Percentiles rank a stretch among this genome's conserved stretches.
Conservation (phyloP, 2,329 filamentous ascomycete species). For the Cryphonectria nitschkei region DNA sequence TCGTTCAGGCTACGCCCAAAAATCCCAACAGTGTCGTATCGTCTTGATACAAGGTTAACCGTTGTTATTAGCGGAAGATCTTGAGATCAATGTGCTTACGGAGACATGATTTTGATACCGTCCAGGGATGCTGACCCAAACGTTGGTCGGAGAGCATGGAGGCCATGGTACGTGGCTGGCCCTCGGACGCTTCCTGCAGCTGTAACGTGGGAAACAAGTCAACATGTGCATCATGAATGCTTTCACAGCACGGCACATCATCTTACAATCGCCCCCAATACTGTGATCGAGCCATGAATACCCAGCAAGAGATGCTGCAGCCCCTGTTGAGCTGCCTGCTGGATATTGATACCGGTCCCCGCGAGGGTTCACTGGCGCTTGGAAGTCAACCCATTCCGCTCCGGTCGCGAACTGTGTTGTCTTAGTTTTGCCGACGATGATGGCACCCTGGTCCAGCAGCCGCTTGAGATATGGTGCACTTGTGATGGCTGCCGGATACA, state of each 20-base stretch:
- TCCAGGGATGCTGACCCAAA: slow-evolving; percentile 21
- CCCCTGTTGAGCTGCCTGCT: slow-evolving; percentile 31
- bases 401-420: slow-evolving; percentile 46
- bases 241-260: slow-evolving; percentile 35
- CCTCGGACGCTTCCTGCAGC: slow-evolving; percentile 21
- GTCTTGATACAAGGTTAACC: slow-evolving; percentile 15
- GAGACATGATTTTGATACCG: slow-evolving; percentile 17
- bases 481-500: slow-evolving; percentile 50
- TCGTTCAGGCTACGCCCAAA: slow-evolving; percentile 20
- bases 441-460: slow-evolving; percentile 63
- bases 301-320: slow-evolving; percentile 31
- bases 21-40: slow-evolving; percentile 26
- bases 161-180: slow-evolving; percentile 22
- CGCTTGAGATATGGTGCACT: slow-evolving; percentile 57
- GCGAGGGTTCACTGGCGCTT: slow-evolving; percentile 37
- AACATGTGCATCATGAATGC: neutral
- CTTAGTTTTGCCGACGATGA: slow-evolving; percentile 58
- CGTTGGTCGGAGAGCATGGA: slow-evolving; percentile 23
- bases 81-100: slow-evolving; percentile 8
- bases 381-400: slow-evolving; percentile 33
- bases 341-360: slow-evolving; percentile 36
- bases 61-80: neutral
- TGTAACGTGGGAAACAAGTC: neutral
- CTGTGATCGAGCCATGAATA: slow-evolving; percentile 35
- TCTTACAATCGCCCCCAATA: slow-evolving; percentile 36